Evolutionary conservation across 2,329 filamentous ascomycete species (phyloP).

Genomic region (Chaetomiaceae sp.): DNA sequence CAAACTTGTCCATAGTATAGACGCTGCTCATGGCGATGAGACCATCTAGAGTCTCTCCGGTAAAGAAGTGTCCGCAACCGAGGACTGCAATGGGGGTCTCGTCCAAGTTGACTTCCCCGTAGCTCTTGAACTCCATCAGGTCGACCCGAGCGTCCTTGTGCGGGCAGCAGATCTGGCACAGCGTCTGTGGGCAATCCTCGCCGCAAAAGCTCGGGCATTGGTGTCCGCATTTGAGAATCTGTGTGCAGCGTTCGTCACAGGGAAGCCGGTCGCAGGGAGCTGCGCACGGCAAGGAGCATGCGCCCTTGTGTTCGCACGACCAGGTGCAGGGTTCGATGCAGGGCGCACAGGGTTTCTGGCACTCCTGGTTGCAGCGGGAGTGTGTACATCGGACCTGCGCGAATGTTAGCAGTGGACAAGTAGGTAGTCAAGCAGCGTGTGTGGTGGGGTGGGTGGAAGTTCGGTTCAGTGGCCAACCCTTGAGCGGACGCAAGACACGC

Average conservation of each 20-base stretch:
- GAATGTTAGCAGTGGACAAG: background rate
- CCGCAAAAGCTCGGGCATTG: conserved; percentile 61
- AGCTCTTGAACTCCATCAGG: conserved; percentile 49
- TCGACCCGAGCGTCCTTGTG: conserved; percentile 47
- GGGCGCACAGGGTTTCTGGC: conserved; percentile 19
- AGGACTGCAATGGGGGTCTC: conserved; percentile 58
- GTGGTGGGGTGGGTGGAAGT: too few relatives aligned
- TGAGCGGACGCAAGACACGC: too few relatives aligned
- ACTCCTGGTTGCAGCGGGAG: conserved; percentile 14
- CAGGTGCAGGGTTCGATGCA: conserved; percentile 22
- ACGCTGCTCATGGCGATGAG: conserved; percentile 49
- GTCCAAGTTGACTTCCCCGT: conserved; percentile 53
- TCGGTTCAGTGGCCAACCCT: too few relatives aligned
- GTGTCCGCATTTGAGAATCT: conserved; percentile 53
- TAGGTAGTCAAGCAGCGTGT: conserved; percentile 5
- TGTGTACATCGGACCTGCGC: conserved; percentile 17
- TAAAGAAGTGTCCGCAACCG: conserved; percentile 60
- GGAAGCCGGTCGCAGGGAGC: conserved; percentile 64
- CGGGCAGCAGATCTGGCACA: conserved; percentile 53
- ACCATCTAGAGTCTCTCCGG: conserved; percentile 55
- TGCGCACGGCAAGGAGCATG: conserved; percentile 54
- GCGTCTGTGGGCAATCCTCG: conserved; percentile 52
- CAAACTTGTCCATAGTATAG: conserved; percentile 40
- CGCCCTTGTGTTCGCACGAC: conserved; percentile 21
- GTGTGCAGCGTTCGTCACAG: conserved; percentile 55